Evolutionary conservation across 257 asterid species (phyloP), one percentile per base, ranked within the genome.

Genomic region (Nicotiana noctiflora): DNA sequence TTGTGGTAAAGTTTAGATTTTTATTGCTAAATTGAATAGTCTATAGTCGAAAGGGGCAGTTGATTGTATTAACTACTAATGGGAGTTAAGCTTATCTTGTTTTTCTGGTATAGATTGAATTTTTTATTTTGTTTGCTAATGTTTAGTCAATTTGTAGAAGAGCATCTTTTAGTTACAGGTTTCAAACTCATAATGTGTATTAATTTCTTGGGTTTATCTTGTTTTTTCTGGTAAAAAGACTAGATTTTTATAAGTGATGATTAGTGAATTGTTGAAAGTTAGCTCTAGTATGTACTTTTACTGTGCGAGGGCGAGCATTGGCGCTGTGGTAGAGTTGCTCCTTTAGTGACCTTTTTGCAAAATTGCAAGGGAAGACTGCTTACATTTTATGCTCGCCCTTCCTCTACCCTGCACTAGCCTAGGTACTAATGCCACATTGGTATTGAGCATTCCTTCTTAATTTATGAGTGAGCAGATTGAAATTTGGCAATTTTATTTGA

Each of bases 1-100:
- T 80, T 61, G 46, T 67, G 76, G 40, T 59, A 76, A 80, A 76
- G 84, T 13, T 46, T 25, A n/a, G 64, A 27, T 57, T 80, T 83
- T 80, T 75, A 18, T 40, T 9, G 51, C 13, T 55, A 49, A 2
- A 51, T 78, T 37, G 46, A 37, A 0, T 37, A 6, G 46, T 37
- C 46, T 0, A 37, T 37, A 37, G 46, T 37, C 46, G 46, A 37
- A 37, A 37, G 46, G 0, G 46, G 1, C 46, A 37, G 2, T 6
- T 6, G 3, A 0, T 6, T 7, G 46, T 37, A 37, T 37, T 6
- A 37, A 1, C 1, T 37, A 37, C 46, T 37, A 37, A 37, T 7
- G 46, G 23, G 61, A 5, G 61, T 55, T 0, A 55, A 55, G 1
- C 4, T 55, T 55, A 55, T 59, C 31, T 3, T 59, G 15, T 59